A percentile compares a stretch with the other conserved stretches of the same genome.
phyloP scores from a whole-genome alignment of 2,329 filamentous ascomycete species.

The Fusarium anguioides region DNA sequence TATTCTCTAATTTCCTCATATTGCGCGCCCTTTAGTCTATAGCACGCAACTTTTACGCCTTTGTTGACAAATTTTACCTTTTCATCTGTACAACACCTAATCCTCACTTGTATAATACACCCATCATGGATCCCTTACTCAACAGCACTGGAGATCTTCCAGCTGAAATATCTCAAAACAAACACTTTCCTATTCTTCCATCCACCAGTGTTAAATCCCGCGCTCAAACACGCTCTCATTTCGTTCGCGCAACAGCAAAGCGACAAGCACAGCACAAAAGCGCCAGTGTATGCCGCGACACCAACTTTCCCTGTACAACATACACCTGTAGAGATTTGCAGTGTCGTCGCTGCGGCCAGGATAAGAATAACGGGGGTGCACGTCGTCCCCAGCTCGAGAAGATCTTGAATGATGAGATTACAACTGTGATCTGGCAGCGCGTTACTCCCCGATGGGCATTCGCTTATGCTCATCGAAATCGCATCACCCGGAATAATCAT shows the following conservation, averaged over 20 bases:
- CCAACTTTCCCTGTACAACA: conserved; percentile 38
- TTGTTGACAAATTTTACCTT: conserved; percentile 35
- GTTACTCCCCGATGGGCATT: conserved; percentile 24
- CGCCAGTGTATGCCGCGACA: conserved; percentile 36
- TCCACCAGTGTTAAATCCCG: conserved; percentile 20
- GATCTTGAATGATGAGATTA: conserved; percentile 30
- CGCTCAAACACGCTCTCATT: conserved; percentile 44
- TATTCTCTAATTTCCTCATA: conserved; percentile 24
- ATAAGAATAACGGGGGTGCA: conserved; percentile 14
- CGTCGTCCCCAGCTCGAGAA: conserved; percentile 41
- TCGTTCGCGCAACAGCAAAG: conserved; percentile 49
- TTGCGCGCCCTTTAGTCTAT: conserved; percentile 34
- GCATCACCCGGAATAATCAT: conserved; percentile 28
- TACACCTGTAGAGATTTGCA: neutral
- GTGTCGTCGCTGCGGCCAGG: conserved; percentile 32
- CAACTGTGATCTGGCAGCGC: conserved; percentile 2
- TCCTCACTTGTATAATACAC: conserved; percentile 15
- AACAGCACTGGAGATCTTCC: conserved; percentile 40
- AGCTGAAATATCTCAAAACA: conserved; percentile 27
- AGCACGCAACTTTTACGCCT: conserved; percentile 46
- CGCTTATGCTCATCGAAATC: conserved; percentile 5
- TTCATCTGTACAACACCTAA: conserved; percentile 14
- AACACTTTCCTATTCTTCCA: conserved; percentile 31
- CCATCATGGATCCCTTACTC: conserved; percentile 40
- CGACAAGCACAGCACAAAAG: conserved; percentile 42